These are phyloP conservation scores for Amauroascus niger DNA, from an alignment of 2,329 filamentous ascomycete genomes.

Conservation along the genomic window DNA sequence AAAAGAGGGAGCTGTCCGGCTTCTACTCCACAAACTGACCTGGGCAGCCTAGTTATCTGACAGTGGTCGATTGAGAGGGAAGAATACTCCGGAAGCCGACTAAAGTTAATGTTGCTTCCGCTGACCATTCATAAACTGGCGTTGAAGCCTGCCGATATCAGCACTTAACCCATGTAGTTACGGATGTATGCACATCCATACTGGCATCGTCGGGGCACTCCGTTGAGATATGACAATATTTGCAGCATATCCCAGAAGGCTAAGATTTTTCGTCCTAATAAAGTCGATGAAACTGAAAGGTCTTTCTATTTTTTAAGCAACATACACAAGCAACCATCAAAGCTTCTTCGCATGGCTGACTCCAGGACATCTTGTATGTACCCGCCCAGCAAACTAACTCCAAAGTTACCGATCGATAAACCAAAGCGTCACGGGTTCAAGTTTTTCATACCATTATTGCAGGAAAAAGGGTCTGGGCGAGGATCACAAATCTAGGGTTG, in stretches of 20 bases:
- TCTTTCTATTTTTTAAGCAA: background rate
- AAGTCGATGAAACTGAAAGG: background rate
- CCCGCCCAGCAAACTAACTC: background rate
- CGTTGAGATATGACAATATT: background rate
- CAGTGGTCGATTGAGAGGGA: no score
- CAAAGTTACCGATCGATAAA: background rate
- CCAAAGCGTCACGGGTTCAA: slow-evolving; percentile 2
- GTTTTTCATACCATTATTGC: slow-evolving; percentile 3
- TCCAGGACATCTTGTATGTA: background rate
- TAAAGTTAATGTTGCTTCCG: background rate
- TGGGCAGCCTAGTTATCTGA: no score
- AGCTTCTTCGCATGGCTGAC: background rate
- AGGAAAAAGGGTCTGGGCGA: slow-evolving; percentile 9
- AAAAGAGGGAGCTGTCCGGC: no score
- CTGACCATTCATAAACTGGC: background rate
- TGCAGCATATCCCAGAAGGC: background rate
- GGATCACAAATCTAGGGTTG: slow-evolving; percentile 1
- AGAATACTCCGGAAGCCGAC: background rate
- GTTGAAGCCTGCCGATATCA: slow-evolving; percentile 1
- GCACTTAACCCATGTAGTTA: background rate
- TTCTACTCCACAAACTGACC: background rate
- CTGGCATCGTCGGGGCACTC: background rate
- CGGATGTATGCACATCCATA: background rate
- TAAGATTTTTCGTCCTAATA: background rate
- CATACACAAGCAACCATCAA: background rate